A percentile compares a stretch with the other conserved stretches of the same genome.
phyloP scores from a whole-genome alignment of 73 alveolate species.

The Tetrahymena elliotti region DNA sequence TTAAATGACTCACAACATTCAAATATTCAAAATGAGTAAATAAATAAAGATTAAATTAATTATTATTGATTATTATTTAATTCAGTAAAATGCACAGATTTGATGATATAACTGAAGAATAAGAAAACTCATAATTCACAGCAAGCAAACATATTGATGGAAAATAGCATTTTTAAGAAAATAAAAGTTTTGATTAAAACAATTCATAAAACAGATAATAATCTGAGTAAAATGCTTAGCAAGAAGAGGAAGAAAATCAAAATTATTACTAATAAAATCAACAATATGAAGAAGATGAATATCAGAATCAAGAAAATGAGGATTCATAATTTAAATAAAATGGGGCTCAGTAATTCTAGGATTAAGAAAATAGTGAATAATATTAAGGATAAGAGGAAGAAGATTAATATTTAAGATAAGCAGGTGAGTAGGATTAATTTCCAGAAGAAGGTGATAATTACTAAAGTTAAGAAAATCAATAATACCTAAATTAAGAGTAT shows the following conservation, averaged over 20 bases:
- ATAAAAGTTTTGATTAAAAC: background rate
- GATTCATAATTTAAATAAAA: background rate
- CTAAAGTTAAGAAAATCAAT: background rate
- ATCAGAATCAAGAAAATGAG: background rate
- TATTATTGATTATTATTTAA: too few species aligned
- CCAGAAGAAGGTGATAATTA: background rate
- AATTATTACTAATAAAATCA: background rate
- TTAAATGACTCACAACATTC: background rate
- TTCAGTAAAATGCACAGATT: background rate
- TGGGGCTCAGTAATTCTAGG: background rate
- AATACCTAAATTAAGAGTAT: background rate
- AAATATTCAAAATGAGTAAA: background rate
- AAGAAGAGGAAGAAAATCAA: background rate
- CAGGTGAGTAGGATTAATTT: background rate
- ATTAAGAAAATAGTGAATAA: background rate
- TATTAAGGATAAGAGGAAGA: background rate
- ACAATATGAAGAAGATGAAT: background rate
- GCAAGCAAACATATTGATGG: background rate
- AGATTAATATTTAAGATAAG: background rate
- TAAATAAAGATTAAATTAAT: too few species aligned
- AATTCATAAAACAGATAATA: too few species aligned
- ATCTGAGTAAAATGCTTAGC: background rate
- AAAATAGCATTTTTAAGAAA: background rate
- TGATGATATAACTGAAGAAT: background rate
- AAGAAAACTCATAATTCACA: background rate